A percentile compares a stretch with the other conserved stretches of the same genome.
Evolutionary conservation across 179 eudicot species (phyloP).

Genomic region (Beta corolliflora): DNA sequence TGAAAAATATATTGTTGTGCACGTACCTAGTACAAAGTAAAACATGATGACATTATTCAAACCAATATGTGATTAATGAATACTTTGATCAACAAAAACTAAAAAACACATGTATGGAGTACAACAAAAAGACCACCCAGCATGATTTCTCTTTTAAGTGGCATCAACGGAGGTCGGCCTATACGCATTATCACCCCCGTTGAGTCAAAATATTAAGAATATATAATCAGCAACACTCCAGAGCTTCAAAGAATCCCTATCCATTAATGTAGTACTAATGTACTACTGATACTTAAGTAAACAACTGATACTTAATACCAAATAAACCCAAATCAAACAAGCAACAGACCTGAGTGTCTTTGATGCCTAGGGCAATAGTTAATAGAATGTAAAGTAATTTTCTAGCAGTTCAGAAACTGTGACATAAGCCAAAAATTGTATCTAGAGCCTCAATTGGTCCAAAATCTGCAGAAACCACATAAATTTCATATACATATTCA

Average conservation of each 20-base stretch:
- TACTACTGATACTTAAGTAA: too few species aligned
- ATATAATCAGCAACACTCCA: too few species aligned
- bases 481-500: background rate
- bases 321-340: background rate
- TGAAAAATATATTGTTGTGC: slow-evolving; percentile 99
- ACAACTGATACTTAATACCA: too few species aligned
- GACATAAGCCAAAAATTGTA: background rate
- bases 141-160: background rate
- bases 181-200: background rate
- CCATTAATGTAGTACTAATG: too few species aligned
- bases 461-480: background rate
- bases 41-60: background rate
- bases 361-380: background rate
- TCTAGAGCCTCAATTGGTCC: background rate
- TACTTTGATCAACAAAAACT: background rate
- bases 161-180: background rate
- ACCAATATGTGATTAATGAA: background rate
- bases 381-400: background rate
- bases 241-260: too few species aligned
- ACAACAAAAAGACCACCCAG: background rate
- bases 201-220: too few species aligned
- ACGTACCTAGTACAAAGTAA: slow-evolving; percentile 69
- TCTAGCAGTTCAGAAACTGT: background rate
- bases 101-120: background rate
- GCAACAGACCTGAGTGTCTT: background rate